Conservation (phyloP, 345 rosid genomes). For the Heritiera fomes region DNA sequence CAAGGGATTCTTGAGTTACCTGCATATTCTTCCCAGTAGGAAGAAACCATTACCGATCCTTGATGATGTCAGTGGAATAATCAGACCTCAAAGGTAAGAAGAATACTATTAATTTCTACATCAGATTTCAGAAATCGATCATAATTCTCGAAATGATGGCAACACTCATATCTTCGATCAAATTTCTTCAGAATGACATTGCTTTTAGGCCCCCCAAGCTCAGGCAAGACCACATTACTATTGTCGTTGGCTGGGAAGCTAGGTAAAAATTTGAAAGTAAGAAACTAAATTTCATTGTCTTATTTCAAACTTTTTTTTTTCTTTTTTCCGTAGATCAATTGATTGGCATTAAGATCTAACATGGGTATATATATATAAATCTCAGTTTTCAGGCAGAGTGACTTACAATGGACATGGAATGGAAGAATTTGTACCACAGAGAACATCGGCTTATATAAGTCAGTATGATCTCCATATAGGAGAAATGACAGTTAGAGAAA, state of each 20-base stretch:
- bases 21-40: not conserved
- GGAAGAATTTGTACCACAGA: constrained; percentile 33
- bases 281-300: not conserved
- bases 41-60: not conserved
- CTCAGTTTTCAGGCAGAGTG: constrained; percentile 59
- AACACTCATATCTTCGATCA: not conserved
- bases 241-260: constrained; percentile 17
- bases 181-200: constrained; percentile 15
- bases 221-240: constrained; percentile 16
- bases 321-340: not conserved
- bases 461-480: constrained; percentile 17
- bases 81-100: not conserved
- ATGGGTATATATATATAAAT: not conserved
- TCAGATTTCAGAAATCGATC: not conserved
- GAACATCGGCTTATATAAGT: constrained; percentile 18
- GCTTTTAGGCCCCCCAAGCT: constrained; percentile 17
- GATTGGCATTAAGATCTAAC: not conserved
- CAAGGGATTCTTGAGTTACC: not conserved
- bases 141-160: not conserved
- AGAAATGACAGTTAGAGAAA: constrained; percentile 21
- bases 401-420: constrained; percentile 62
- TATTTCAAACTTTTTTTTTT: not conserved
- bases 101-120: not conserved
- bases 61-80: not conserved
- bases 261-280: constrained; percentile 13